Conservation (phyloP, 2,329 filamentous ascomycete species). For the Colletotrichum eremochloae region DNA sequence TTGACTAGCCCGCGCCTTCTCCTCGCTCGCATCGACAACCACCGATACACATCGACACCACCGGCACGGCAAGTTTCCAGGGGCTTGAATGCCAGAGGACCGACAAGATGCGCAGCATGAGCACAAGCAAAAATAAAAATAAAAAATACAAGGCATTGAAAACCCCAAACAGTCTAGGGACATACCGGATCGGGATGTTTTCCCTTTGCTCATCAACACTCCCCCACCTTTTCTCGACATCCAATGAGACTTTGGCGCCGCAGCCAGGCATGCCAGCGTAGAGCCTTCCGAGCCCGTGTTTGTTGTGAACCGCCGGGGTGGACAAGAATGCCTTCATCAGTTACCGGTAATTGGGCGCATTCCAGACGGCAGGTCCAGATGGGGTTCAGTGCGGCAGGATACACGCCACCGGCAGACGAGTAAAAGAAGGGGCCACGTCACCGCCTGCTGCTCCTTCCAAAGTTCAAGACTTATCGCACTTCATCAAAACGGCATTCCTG, state of each 20-base stretch:
- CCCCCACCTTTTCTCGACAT: background rate
- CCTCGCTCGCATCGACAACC: too few relatives aligned
- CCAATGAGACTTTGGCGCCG: constrained; percentile 21
- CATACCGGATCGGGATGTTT: constrained; percentile 12
- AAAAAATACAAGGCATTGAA: background rate
- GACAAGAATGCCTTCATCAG: constrained; percentile 27
- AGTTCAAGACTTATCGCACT: background rate
- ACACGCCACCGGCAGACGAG: background rate
- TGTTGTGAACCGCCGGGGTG: constrained; percentile 26
- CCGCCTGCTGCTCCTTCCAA: background rate
- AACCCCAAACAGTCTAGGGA: background rate
- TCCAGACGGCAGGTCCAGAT: constrained; percentile 5
- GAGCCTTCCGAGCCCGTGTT: constrained; percentile 20
- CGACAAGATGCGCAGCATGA: background rate
- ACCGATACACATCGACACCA: background rate
- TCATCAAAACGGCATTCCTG: constrained; percentile 31
- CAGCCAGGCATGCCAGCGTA: constrained; percentile 17
- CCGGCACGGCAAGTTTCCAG: background rate
- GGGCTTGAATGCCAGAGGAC: background rate
- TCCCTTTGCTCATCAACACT: background rate
- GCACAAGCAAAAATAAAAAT: background rate
- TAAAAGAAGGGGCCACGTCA: background rate
- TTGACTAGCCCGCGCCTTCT: background rate
- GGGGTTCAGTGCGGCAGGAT: background rate
- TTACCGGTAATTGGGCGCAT: constrained; percentile 31